Conservation (phyloP, 805 yeast species). For the Ogataea chonburiensis region DNA sequence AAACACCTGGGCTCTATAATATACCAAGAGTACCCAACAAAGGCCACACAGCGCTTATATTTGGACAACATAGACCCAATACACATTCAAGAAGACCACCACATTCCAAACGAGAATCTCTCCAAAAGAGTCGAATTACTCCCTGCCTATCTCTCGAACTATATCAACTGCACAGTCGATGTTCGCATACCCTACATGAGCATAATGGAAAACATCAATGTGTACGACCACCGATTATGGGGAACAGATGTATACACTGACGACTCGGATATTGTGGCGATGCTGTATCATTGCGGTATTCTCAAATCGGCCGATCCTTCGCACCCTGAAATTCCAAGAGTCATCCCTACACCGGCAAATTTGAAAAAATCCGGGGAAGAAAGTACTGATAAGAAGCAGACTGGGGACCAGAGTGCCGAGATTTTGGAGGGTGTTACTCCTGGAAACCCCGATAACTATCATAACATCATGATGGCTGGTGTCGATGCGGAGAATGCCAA, state of each 20-base stretch:
- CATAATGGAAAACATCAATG: constrained; percentile 41
- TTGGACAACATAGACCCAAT: constrained; percentile 21
- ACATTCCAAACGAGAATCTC: constrained; percentile 21
- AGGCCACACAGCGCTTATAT: constrained; percentile 32
- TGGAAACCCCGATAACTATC: constrained; percentile 37
- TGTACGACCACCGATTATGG: constrained; percentile 64
- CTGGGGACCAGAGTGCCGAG: constrained; percentile 10
- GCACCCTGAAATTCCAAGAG: no score
- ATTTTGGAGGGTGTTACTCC: constrained; percentile 35
- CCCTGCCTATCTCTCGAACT: constrained; percentile 33
- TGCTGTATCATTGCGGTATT: constrained; percentile 73
- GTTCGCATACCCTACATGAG: constrained; percentile 52
- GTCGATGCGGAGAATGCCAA: constrained; percentile 31
- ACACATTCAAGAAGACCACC: constrained; percentile 22
- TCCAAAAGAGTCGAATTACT: constrained; percentile 33
- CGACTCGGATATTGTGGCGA: constrained; percentile 81
- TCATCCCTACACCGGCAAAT: constrained; percentile 3
- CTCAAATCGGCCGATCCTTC: constrained; percentile 40
- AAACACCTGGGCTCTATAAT: constrained; percentile 52
- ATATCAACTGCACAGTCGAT: constrained; percentile 51
- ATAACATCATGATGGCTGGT: constrained; percentile 34
- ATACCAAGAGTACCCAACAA: constrained; percentile 57
- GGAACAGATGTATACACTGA: constrained; percentile 93
- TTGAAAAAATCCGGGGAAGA: constrained; percentile 2
- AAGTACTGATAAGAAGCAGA: constrained; percentile 2